Evolutionary conservation across 805 yeast genomes (phyloP).

Genomic region (Barnettozyma salicaria): DNA sequence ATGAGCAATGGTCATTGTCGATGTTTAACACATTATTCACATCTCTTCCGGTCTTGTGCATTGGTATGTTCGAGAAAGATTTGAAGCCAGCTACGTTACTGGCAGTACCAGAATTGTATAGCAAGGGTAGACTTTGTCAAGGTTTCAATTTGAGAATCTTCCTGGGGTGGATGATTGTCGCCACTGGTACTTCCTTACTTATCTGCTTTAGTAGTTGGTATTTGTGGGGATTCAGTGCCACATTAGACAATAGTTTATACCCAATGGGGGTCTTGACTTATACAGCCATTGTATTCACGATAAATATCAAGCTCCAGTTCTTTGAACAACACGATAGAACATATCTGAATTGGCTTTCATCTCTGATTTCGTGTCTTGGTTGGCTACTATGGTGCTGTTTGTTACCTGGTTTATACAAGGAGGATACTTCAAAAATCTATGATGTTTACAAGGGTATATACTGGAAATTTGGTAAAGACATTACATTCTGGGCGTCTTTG

Average conservation of each 20-base stretch:
- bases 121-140: conserved; percentile 66
- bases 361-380: conserved; percentile 70
- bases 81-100: conserved; percentile 79
- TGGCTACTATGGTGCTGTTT: conserved; percentile 81
- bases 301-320: conserved; percentile 73
- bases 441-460: conserved; percentile 66
- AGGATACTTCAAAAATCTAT: conserved; percentile 50
- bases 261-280: conserved; percentile 77
- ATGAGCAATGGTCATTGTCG: conserved; percentile 93
- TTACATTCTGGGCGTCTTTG: conserved; percentile 82
- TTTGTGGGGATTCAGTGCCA: conserved; percentile 65
- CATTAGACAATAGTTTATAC: conserved; percentile 68
- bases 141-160: conserved; percentile 70
- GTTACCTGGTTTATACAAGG: conserved; percentile 61
- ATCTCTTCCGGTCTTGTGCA: conserved; percentile 80
- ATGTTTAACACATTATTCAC: conserved; percentile 97
- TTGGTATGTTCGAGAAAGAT: conserved; percentile 96
- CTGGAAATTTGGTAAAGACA: conserved; percentile 69
- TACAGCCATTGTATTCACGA: conserved; percentile 63
- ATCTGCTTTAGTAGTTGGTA: conserved; percentile 61
- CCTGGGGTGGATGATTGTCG: conserved; percentile 71
- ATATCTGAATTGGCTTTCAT: conserved; percentile 59
- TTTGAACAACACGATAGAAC: conserved; percentile 76
- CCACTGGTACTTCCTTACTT: conserved; percentile 64
- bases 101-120: conserved; percentile 87